Evolutionary conservation across 768 basidiomycete genomes (phyloP).

Genomic region (Boletellus emodensis): DNA sequence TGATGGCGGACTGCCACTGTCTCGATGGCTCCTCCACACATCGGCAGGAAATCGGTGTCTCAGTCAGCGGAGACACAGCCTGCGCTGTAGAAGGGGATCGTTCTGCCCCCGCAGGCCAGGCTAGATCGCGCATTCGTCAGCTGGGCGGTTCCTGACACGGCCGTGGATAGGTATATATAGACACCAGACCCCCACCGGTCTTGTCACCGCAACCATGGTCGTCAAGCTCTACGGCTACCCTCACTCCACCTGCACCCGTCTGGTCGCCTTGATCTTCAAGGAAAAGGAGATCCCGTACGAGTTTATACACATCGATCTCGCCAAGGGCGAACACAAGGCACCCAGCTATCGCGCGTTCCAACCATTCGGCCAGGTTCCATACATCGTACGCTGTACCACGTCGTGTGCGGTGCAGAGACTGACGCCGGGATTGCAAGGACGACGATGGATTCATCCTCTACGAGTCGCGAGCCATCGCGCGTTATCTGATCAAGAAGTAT

Average conservation of each 20-base stretch:
- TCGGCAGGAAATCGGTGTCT: not conserved
- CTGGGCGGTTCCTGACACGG: not conserved
- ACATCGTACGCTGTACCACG: slow-evolving; percentile 28
- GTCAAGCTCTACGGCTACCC: slow-evolving; percentile 34
- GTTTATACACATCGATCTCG: slow-evolving; percentile 41
- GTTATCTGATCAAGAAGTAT: slow-evolving; percentile 58
- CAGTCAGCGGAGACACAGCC: not conserved
- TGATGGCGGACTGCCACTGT: not conserved
- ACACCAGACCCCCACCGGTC: not conserved
- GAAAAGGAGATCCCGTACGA: slow-evolving; percentile 59
- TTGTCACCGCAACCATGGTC: slow-evolving; percentile 25
- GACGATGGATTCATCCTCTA: slow-evolving; percentile 63
- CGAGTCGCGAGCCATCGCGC: slow-evolving; percentile 58
- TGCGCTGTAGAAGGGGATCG: not conserved
- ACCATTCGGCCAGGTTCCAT: slow-evolving; percentile 55
- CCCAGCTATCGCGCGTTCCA: slow-evolving; percentile 44
- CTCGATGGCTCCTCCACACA: no score
- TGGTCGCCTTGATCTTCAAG: slow-evolving; percentile 47
- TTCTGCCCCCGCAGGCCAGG: no score
- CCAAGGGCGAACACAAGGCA: slow-evolving; percentile 43
- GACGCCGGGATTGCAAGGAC: slow-evolving; percentile 29
- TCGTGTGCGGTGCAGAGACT: not conserved
- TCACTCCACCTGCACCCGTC: slow-evolving; percentile 45
- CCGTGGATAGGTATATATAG: slow-evolving; percentile 2
- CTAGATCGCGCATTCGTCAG: not conserved